Evolutionary conservation across 2,329 filamentous ascomycete species (phyloP).

Genomic region (Elsinoe fawcettii): DNA sequence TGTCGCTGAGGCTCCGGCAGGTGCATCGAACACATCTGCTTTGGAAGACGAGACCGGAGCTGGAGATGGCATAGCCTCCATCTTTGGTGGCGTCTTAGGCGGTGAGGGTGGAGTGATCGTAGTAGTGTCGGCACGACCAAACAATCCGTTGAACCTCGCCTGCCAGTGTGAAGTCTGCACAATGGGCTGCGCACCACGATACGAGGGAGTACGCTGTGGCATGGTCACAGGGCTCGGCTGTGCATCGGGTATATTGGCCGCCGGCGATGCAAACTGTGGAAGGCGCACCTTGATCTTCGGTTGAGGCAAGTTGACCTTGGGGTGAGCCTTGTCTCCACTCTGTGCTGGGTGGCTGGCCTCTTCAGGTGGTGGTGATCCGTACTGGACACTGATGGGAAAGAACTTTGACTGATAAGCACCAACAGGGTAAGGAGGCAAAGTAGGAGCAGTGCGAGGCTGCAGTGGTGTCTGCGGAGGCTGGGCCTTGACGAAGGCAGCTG

Average conservation of each 20-base stretch:
- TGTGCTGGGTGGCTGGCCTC: slow-evolving; percentile 66
- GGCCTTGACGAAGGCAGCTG: slow-evolving; percentile 4
- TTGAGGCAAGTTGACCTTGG: slow-evolving; percentile 62
- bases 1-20: slow-evolving; percentile 61
- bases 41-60: slow-evolving; percentile 19
- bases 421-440: slow-evolving; percentile 15
- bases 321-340: slow-evolving; percentile 51
- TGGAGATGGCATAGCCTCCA: slow-evolving; percentile 31
- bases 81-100: slow-evolving; percentile 33
- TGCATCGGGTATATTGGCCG: slow-evolving; percentile 33
- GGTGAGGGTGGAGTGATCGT: slow-evolving; percentile 31
- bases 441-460: slow-evolving; percentile 17
- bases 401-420: slow-evolving; percentile 27
- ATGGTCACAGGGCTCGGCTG: slow-evolving; percentile 36
- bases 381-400: slow-evolving; percentile 41
- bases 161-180: slow-evolving; percentile 59
- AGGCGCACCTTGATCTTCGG: slow-evolving; percentile 72
- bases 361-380: slow-evolving; percentile 57
- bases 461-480: slow-evolving; percentile 17
- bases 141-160: slow-evolving; percentile 70
- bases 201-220: slow-evolving; percentile 32
- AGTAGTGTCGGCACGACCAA: slow-evolving; percentile 52
- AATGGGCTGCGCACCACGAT: slow-evolving; percentile 36
- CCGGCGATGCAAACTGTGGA: slow-evolving; percentile 48
- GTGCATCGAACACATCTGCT: slow-evolving; percentile 48